phyloP scores from a whole-genome alignment of 306 rosid species.

The Canavalia gladiata region DNA sequence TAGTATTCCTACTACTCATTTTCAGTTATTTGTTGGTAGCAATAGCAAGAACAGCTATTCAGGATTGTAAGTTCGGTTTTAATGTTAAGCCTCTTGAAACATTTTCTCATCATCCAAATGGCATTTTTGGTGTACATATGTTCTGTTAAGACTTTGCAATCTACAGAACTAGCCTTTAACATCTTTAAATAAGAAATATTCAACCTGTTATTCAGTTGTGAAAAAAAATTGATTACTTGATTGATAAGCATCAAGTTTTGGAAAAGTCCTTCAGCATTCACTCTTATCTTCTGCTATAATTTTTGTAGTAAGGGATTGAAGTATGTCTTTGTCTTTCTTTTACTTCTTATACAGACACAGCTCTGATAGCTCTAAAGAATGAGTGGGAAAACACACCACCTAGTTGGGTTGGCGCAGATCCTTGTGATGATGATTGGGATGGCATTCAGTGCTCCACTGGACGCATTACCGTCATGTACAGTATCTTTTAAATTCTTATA shows the following conservation, averaged over 20 bases:
- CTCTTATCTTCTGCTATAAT: constrained; percentile 16
- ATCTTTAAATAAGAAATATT: constrained; percentile 22
- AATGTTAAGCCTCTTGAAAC: not conserved
- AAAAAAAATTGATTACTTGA: not conserved
- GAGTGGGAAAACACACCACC: constrained; percentile 47
- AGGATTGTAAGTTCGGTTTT: constrained; percentile 53
- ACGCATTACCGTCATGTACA: constrained; percentile 56
- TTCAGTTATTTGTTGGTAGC: constrained; percentile 42
- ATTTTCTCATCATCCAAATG: constrained; percentile 17
- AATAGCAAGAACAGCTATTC: constrained; percentile 35
- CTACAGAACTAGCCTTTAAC: constrained; percentile 15
- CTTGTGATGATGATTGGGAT: constrained; percentile 55
- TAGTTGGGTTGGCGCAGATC: constrained; percentile 54
- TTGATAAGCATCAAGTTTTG: constrained; percentile 12
- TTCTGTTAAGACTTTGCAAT: not conserved
- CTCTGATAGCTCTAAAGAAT: constrained; percentile 36
- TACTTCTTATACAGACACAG: constrained; percentile 48
- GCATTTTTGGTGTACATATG: constrained; percentile 5
- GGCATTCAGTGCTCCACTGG: constrained; percentile 53
- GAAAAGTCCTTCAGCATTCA: not conserved
- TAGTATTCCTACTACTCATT: constrained; percentile 44
- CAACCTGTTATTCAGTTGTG: not conserved
- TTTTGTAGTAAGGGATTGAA: constrained; percentile 3
- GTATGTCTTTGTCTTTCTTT: constrained; percentile 9
- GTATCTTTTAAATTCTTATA: constrained; percentile 25